Evolutionary conservation across 345 rosid species (phyloP).

Genomic region (Gossypium thurberi): DNA sequence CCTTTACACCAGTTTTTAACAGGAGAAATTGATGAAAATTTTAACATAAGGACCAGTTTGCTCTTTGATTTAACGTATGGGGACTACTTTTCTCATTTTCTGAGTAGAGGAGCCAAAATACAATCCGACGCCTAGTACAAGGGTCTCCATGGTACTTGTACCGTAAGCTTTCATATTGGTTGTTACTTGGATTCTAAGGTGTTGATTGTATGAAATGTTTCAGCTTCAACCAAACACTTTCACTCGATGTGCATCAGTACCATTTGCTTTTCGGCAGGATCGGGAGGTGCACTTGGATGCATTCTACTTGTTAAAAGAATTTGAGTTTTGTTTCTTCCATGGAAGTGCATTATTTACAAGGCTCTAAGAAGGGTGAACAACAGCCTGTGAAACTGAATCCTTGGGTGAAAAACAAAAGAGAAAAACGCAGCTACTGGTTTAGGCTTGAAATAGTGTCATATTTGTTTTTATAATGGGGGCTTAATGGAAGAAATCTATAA

Average conservation of each 20-base stretch:
- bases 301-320: not conserved
- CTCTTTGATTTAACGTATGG: no score
- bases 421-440: not conserved
- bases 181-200: conserved; percentile 6
- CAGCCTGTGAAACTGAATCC: not conserved
- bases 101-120: no score
- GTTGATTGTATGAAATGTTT: not conserved
- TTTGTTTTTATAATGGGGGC: not conserved
- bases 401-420: not conserved
- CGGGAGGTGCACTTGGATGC: not conserved
- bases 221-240: no score
- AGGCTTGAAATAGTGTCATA: not conserved
- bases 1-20: no score
- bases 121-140: no score
- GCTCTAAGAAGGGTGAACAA: not conserved
- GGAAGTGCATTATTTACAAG: not conserved
- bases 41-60: no score
- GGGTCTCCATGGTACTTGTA: no score
- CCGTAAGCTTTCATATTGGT: not conserved
- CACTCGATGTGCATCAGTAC: not conserved
- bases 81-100: no score
- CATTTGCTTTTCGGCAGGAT: not conserved
- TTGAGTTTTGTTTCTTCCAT: not conserved
- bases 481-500: not conserved
- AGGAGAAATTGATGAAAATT: no score